A percentile compares a stretch with the other conserved stretches of the same genome.
Evolutionary conservation across 371 early-diverging fungal species (phyloP).

Genomic region (Phascolomyces articulosus): DNA sequence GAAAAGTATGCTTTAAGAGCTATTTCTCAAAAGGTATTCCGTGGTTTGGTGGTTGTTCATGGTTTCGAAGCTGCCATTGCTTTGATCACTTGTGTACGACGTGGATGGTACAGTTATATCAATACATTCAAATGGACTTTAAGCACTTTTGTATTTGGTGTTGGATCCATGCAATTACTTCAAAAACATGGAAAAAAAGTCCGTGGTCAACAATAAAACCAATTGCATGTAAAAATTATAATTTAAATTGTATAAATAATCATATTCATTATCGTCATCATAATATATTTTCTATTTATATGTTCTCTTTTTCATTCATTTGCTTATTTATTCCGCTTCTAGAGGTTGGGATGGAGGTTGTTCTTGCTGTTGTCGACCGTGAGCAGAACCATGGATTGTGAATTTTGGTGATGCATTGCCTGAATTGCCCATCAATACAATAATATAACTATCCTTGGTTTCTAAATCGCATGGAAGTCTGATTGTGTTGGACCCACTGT

Average conservation of each 20-base stretch:
- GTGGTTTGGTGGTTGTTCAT: conserved; percentile 19
- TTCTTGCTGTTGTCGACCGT: too few relatives aligned
- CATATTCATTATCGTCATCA: too few relatives aligned
- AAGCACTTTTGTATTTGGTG: conserved; percentile 37
- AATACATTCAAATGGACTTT: conserved; percentile 40
- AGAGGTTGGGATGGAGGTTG: neutral
- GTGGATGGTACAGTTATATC: conserved; percentile 45
- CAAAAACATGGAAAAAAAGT: conserved; percentile 10
- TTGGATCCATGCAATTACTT: conserved; percentile 17
- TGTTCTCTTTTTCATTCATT: conserved; percentile 1
- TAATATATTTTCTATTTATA: too few relatives aligned
- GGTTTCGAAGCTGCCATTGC: conserved; percentile 23
- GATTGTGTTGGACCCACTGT: conserved; percentile 27
- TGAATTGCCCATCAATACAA: conserved; percentile 50
- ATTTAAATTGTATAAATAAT: neutral
- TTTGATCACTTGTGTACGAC: conserved; percentile 29
- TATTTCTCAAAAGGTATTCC: conserved; percentile 5
- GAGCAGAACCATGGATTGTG: conserved; percentile 18
- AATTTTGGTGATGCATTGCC: conserved; percentile 51
- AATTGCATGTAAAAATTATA: neutral
- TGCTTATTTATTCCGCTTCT: too few relatives aligned
- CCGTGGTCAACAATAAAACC: neutral
- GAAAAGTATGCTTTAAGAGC: conserved; percentile 14
- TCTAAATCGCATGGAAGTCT: conserved; percentile 35
- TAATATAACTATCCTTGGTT: conserved; percentile 37